Conservation (phyloP, 352 stramenopile genomes). For the Elongisporangium anandrum region DNA sequence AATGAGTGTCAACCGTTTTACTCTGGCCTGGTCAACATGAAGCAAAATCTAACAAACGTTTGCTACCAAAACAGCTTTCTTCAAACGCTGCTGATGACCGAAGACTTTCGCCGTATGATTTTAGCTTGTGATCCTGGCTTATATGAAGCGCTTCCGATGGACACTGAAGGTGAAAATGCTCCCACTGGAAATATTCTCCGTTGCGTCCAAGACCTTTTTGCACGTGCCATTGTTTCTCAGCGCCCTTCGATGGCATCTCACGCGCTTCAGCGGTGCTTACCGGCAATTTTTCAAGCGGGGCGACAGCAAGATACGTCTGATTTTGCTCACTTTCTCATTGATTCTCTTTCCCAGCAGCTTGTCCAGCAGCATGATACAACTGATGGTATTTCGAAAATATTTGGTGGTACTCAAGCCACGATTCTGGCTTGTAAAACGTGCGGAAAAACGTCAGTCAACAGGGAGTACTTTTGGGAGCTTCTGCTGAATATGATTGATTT, state of each 20-base stretch:
- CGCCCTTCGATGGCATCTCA: slow-evolving; percentile 62
- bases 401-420: slow-evolving; percentile 77
- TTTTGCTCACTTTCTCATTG: slow-evolving; percentile 85
- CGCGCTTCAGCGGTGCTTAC: slow-evolving; percentile 63
- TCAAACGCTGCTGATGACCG: slow-evolving; percentile 84
- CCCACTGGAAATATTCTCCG: slow-evolving; percentile 39
- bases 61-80: slow-evolving; percentile 91
- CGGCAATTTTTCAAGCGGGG: slow-evolving; percentile 71
- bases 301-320: slow-evolving; percentile 85
- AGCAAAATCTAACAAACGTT: slow-evolving; percentile 86
- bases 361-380: slow-evolving; percentile 50
- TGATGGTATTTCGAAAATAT: slow-evolving; percentile 64
- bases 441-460: slow-evolving; percentile 75
- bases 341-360: slow-evolving; percentile 70
- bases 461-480: slow-evolving; percentile 88
- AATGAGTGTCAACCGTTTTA: slow-evolving; percentile 66
- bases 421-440: slow-evolving; percentile 82
- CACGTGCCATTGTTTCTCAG: slow-evolving; percentile 66
- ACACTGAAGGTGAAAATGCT: slow-evolving; percentile 14
- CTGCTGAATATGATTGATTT: slow-evolving; percentile 89
- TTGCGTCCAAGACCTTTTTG: slow-evolving; percentile 71
- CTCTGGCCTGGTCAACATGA: slow-evolving; percentile 86
- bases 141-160: slow-evolving; percentile 24
- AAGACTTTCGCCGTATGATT: slow-evolving; percentile 74
- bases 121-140: slow-evolving; percentile 46